Percentiles rank a stretch among this genome's conserved stretches.
phyloP scores from a whole-genome alignment of 768 basidiomycete genomes.

The Trametes coccinea region DNA sequence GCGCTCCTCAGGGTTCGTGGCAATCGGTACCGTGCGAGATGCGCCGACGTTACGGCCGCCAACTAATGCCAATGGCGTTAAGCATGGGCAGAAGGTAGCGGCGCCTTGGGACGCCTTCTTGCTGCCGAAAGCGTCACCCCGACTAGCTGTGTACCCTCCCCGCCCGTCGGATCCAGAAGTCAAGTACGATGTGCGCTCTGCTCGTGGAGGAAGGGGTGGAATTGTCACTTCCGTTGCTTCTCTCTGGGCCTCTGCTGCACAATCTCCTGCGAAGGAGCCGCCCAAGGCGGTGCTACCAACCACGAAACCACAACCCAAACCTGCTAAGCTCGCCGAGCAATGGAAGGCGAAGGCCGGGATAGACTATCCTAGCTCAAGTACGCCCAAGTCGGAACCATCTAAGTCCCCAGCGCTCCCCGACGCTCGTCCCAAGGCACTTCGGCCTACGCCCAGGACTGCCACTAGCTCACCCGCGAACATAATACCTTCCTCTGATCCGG shows the following conservation, averaged over 20 bases:
- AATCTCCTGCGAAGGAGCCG: conserved; percentile 11
- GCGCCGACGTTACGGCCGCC: conserved; percentile 12
- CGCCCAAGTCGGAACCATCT: conserved; percentile 9
- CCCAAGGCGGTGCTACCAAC: not conserved
- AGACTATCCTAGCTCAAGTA: not conserved
- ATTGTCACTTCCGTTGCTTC: conserved; percentile 72
- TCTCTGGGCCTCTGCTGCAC: conserved; percentile 57
- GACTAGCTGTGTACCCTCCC: conserved; percentile 21
- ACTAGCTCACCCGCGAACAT: conserved; percentile 23
- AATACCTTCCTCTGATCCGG: not conserved
- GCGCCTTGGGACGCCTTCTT: conserved; percentile 13
- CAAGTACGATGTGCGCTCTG: conserved; percentile 74
- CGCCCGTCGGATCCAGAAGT: conserved; percentile 48
- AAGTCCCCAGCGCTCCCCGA: not conserved
- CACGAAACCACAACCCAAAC: conserved; percentile 13
- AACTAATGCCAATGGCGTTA: not conserved
- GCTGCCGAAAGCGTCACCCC: conserved; percentile 16
- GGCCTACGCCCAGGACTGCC: conserved; percentile 15
- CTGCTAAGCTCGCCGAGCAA: conserved; percentile 10
- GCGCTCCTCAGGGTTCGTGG: conserved; percentile 75
- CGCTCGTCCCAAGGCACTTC: conserved; percentile 9
- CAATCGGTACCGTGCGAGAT: conserved; percentile 53
- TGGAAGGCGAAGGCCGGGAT: conserved; percentile 5
- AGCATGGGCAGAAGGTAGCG: not conserved
- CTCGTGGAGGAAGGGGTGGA: conserved; percentile 76